Base-by-base conservation (phyloP, 768 basidiomycete genomes). In the Mycena polygramma region DNA sequence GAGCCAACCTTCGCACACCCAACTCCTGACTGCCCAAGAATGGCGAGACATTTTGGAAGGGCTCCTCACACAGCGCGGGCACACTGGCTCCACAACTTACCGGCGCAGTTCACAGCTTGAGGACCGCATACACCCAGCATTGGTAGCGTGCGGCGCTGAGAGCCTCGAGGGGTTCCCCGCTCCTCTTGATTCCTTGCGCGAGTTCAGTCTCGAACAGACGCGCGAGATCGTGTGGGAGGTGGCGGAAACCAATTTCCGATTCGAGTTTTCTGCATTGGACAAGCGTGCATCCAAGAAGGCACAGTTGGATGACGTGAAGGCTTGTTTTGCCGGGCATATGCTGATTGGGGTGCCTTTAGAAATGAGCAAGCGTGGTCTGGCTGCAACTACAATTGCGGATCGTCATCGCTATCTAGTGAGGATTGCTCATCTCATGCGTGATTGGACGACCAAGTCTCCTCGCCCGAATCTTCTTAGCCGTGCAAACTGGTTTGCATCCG, bases 1-100 rank as follows among this genome's bases (percentile, higher is more conserved):
- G 4, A n/a, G 17, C 54, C 4, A 7, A 22, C 10, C 57, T 1
- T 0, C 57, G 39, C 4, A n/a, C n/a, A n/a, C n/a, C n/a, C 39
- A 26, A 13, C 20, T 57, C 14, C 57, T 57, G 5, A 4, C 10
- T 30, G 1, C 58, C 11, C 58, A 61, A 22, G 35, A 61, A 24
- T 61, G 59, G 59, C 17, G 59, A 22, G 59, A 61, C 17, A 17
- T 60, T 2, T 19, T 60, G 26, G 58, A 60, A 8, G 58, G 58
- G 6, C 45, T 30, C 17, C 2, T 60, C 5, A 48, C 43, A 13
- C 20, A 60, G 45, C 58, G 58, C 13, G 43, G 58, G 9, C 4
- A 17, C 2, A 4, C 43, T 8, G 45, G 15, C 24, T 35, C 58
- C 1, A 60, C 9, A 48, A 15, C 7, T 10, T 9, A 48, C 41